These are phyloP conservation scores for Leccinum fallax DNA, from an alignment of 1,284 basidiomycete genomes.

Conservation along the genomic window DNA sequence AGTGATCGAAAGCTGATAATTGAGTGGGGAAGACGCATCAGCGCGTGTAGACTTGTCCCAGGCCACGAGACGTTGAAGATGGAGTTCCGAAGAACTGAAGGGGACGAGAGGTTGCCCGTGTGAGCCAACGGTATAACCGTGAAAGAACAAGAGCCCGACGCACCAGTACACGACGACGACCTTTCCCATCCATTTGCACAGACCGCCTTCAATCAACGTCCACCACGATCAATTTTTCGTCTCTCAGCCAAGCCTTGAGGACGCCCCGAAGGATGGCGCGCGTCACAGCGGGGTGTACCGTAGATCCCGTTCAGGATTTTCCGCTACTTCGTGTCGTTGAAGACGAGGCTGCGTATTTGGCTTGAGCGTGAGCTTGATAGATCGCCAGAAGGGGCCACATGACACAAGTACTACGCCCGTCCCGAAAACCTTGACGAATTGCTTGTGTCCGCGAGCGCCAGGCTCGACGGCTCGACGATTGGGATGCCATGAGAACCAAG, in stretches of 20 bases:
- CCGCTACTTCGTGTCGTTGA: conserved; percentile 75
- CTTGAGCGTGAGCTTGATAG: neutral
- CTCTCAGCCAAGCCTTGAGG: conserved; percentile 74
- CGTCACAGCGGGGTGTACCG: conserved; percentile 86
- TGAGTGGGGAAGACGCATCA: conserved; percentile 72
- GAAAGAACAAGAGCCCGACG: conserved; percentile 27
- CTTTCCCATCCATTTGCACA: conserved; percentile 85
- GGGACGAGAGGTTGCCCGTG: neutral
- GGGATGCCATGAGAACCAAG: conserved; percentile 76
- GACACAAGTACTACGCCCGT: conserved; percentile 57
- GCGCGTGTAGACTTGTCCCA: conserved; percentile 62
- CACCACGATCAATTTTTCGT: conserved; percentile 72
- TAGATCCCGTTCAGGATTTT: conserved; percentile 76
- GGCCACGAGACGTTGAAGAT: conserved; percentile 77
- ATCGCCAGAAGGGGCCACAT: conserved; percentile 30
- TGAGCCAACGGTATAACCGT: neutral
- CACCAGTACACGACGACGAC: conserved; percentile 91
- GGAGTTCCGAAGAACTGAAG: conserved; percentile 69
- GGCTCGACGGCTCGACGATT: conserved; percentile 89
- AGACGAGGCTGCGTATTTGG: conserved; percentile 66
- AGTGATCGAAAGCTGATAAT: conserved; percentile 60
- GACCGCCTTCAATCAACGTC: conserved; percentile 93
- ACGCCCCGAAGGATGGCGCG: conserved; percentile 75
- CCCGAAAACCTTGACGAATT: conserved; percentile 78
- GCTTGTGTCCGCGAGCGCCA: conserved; percentile 71